These are phyloP conservation scores for Carex arenaria DNA, from an alignment of 202 grass and related monocot species.

Conservation along the genomic window DNA sequence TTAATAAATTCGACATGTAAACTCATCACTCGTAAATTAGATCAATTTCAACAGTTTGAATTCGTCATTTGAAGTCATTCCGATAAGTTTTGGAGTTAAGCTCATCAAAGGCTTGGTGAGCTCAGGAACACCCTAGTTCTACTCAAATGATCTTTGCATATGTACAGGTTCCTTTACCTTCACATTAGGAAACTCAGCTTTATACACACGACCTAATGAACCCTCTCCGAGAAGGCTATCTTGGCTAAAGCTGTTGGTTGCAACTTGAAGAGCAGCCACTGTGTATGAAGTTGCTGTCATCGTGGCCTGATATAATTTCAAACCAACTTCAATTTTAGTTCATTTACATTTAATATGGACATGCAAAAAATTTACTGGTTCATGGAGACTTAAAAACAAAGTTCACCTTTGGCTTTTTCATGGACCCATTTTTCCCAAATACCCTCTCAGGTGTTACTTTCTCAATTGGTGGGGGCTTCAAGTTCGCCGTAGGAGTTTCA, in stretches of 20 bases:
- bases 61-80: no score
- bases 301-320: constrained; percentile 27
- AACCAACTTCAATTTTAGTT: neutral
- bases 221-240: constrained; percentile 94
- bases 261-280: constrained; percentile 91
- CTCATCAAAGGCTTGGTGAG: no score
- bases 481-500: constrained; percentile 33
- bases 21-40: no score
- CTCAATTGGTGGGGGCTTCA: constrained; percentile 52
- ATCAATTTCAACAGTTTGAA: no score
- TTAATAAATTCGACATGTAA: no score
- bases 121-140: no score
- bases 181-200: constrained; percentile 75
- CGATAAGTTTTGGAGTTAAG: no score
- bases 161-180: constrained; percentile 43
- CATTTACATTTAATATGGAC: constrained; percentile 4
- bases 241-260: constrained; percentile 95
- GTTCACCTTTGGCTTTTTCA: constrained; percentile 47
- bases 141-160: neutral
- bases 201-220: constrained; percentile 94
- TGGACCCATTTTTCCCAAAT: constrained; percentile 58
- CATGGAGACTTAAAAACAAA: neutral
- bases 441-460: constrained; percentile 66
- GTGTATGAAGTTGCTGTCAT: constrained; percentile 71
- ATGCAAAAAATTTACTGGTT: constrained; percentile 1